phyloP scores from a whole-genome alignment of 2,329 filamentous ascomycete species.

The Cladosporium sp. region DNA sequence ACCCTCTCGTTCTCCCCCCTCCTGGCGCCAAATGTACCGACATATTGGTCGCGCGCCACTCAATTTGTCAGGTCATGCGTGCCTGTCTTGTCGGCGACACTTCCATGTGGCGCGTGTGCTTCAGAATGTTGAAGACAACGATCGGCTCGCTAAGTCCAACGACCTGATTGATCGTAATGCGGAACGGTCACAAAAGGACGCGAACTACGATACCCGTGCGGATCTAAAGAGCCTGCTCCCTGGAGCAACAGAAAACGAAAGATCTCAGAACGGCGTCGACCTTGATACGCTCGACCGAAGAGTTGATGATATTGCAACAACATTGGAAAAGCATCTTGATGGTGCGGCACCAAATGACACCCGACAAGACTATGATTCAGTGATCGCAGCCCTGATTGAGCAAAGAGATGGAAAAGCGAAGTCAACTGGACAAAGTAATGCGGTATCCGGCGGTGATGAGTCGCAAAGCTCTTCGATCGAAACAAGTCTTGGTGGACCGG shows the following conservation, averaged over 20 bases:
- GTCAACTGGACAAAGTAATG: neutral
- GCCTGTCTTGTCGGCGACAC: slow-evolving; percentile 10
- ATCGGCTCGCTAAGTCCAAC: slow-evolving; percentile 2
- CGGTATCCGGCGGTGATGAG: no score
- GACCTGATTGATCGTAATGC: neutral
- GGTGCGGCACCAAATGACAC: neutral
- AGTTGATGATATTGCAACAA: no score
- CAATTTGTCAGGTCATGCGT: slow-evolving; percentile 1
- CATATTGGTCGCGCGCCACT: slow-evolving; percentile 6
- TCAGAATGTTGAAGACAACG: neutral
- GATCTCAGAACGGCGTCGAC: no score
- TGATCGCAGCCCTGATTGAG: neutral
- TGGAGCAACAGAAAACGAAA: no score
- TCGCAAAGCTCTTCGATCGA: no score
- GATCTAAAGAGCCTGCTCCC: no score
- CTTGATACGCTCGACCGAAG: no score
- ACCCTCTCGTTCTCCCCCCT: neutral
- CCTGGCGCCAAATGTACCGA: slow-evolving; percentile 10
- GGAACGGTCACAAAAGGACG: no score
- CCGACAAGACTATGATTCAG: neutral
- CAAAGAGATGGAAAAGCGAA: neutral
- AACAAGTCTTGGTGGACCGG: no score
- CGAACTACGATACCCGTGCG: no score
- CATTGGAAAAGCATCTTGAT: no score
- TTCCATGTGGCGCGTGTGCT: slow-evolving; percentile 1